Conservation (phyloP, 805 yeast genomes). For the Metschnikowia lochheadii region DNA sequence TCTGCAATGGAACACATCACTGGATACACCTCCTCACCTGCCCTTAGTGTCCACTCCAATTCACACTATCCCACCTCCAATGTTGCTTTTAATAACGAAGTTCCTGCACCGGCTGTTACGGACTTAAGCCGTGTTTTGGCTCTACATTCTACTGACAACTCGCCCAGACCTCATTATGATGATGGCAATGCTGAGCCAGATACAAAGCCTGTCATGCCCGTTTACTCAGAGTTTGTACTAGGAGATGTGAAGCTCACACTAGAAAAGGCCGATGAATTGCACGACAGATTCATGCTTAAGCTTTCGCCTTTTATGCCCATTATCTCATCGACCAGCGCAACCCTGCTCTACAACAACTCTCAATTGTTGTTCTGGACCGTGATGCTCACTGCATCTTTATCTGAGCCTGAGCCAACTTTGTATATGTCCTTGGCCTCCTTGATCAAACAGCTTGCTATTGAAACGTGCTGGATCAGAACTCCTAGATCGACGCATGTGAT, state of each 20-base stretch:
- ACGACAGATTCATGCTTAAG: conserved; percentile 59
- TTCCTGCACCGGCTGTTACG: conserved; percentile 11
- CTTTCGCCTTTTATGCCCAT: conserved; percentile 80
- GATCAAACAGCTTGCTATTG: conserved; percentile 82
- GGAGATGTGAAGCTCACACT: conserved; percentile 72
- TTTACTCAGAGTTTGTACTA: conserved; percentile 55
- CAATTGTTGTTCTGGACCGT: conserved; percentile 89
- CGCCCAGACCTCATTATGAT: conserved; percentile 22
- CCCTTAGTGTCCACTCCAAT: not conserved
- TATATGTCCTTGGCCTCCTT: conserved; percentile 72
- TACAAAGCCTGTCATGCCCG: conserved; percentile 22
- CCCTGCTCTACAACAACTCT: conserved; percentile 76
- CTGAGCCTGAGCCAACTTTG: conserved; percentile 82
- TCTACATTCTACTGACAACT: conserved; percentile 27
- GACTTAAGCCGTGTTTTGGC: conserved; percentile 21
- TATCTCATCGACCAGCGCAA: conserved; percentile 62
- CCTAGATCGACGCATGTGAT: conserved; percentile 93
- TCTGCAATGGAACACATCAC: conserved; percentile 16
- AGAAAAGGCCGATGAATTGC: conserved; percentile 67
- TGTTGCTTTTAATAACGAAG: not conserved
- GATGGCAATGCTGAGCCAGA: conserved; percentile 6
- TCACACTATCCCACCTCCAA: not conserved
- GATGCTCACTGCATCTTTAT: conserved; percentile 76
- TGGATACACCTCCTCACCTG: conserved; percentile 11
- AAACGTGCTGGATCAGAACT: conserved; percentile 88